A percentile compares a stretch with the other conserved stretches of the same genome.
These are phyloP conservation scores for Tolypocladium capitatum DNA, from an alignment of 2,329 filamentous ascomycete species.

Conservation along the genomic window DNA sequence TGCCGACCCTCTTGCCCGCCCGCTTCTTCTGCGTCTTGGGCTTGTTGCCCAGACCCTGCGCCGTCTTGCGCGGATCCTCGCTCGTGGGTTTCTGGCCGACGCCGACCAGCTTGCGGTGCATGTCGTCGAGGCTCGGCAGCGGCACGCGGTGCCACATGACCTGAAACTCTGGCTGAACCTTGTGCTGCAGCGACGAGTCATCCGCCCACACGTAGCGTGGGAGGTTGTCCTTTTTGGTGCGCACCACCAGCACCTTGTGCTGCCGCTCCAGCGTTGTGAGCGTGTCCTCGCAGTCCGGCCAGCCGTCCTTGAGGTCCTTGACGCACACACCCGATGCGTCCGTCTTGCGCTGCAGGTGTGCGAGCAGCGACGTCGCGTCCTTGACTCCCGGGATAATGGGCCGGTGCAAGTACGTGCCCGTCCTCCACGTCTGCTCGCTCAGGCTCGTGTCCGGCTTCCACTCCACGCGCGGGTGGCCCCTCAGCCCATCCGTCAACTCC, in stretches of 20 bases:
- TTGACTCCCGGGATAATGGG: slow-evolving; percentile 72
- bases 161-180: slow-evolving; percentile 72
- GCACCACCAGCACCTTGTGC: slow-evolving; percentile 70
- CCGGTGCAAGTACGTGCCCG: slow-evolving; percentile 68
- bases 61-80: slow-evolving; percentile 51
- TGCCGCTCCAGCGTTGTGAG: slow-evolving; percentile 66
- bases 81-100: slow-evolving; percentile 76
- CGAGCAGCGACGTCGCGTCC: slow-evolving; percentile 62
- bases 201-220: slow-evolving; percentile 82
- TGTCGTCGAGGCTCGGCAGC: slow-evolving; percentile 61
- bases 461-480: slow-evolving; percentile 46
- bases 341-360: slow-evolving; percentile 66
- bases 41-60: slow-evolving; percentile 31
- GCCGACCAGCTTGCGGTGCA: slow-evolving; percentile 62
- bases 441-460: slow-evolving; percentile 44
- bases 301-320: slow-evolving; percentile 90
- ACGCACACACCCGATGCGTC: slow-evolving; percentile 72
- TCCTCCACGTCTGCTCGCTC: slow-evolving; percentile 52
- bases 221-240: slow-evolving; percentile 84
- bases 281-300: slow-evolving; percentile 69
- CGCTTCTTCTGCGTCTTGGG: slow-evolving; percentile 65
- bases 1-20: slow-evolving; percentile 52
- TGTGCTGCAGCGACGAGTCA: slow-evolving; percentile 61
- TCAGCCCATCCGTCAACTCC: slow-evolving; percentile 54
- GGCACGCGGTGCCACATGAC: slow-evolving; percentile 70